Evolutionary conservation across 306 rosid genomes (phyloP).

Genomic region (Sesbania bispinosa): DNA sequence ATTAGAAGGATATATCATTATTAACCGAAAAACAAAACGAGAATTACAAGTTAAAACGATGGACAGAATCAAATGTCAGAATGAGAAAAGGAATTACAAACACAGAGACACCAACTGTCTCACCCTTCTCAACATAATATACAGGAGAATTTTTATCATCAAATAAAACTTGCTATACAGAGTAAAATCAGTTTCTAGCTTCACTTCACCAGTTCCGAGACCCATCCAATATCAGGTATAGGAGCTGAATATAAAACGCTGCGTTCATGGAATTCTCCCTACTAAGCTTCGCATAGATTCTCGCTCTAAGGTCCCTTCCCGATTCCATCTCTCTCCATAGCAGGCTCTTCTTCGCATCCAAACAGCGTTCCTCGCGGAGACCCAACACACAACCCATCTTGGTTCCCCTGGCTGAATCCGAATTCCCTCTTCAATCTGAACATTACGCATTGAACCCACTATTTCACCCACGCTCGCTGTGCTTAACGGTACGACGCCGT

Average conservation of each 20-base stretch:
- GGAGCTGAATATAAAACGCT: constrained; percentile 23
- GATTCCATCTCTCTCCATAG: constrained; percentile 84
- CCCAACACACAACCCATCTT: constrained; percentile 27
- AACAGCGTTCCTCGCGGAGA: constrained; percentile 37
- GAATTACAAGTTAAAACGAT: constrained; percentile 15
- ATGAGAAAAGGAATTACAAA: constrained; percentile 1
- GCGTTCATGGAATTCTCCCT: constrained; percentile 50
- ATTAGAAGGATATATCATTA: no score
- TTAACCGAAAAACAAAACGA: no score
- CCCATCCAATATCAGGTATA: constrained; percentile 67
- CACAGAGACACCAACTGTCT: not conserved
- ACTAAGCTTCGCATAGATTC: constrained; percentile 67
- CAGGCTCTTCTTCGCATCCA: constrained; percentile 62
- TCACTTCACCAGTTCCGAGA: constrained; percentile 58
- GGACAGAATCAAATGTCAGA: not conserved
- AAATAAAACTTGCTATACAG: no score
- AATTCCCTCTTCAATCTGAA: constrained; percentile 32
- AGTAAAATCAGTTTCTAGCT: not conserved
- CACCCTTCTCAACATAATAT: constrained; percentile 21
- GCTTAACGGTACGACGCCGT: constrained; percentile 22
- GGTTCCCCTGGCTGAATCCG: constrained; percentile 18
- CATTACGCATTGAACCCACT: constrained; percentile 39
- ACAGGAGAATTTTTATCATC: no score
- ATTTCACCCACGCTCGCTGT: constrained; percentile 31
- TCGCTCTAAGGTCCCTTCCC: constrained; percentile 59